Evolutionary conservation across 2,329 filamentous ascomycete genomes (phyloP), one percentile per base, ranked within the genome.

Genomic region (Pseudogymnoascus sp.): DNA sequence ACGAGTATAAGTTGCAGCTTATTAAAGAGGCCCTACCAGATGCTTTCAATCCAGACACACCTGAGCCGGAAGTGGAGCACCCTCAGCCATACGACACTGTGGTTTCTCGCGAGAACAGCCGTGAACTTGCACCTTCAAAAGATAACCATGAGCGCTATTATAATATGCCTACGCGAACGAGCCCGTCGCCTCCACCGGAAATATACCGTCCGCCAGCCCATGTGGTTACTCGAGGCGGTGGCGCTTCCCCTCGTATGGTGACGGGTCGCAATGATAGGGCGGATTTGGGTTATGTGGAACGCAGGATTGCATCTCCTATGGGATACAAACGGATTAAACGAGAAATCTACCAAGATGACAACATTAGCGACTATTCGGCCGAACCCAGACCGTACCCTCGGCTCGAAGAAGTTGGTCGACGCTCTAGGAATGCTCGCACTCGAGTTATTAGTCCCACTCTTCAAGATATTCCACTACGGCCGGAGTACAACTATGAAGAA

Each of bases 1-100:
- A 84, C 67, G 78, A 81, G 39, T 72, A 78, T 50, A 85, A 84
- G 69, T 71, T 83, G 9, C 74, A 74, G 36, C 72, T 82, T 39
- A 76, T 84, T 62, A 75, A 76, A 8, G 78, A 78, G 54, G 78
- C 79, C 6, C 78, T 84, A 60, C 79, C 81, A 5, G 71, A 74
- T 43, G 70, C 75, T 12, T 75, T 78, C 41, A 28, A 54, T 6
- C 59, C 58, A 8, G 38, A 50, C n/a, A 50, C 58, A 6, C 58
- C 39, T 3, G 28, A 41, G 20, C 58, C 36, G 12, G 36, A 54
- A 35, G 58, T 18, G 3, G 58, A 41, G n/a, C 8, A 25, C 4
- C 16, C 36, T 16, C 58, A 28, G 14, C 38, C 58, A 12, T 41
- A 47, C 28, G 38, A 41, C 9, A 33, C 5, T 3, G 37, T n/a